Evolutionary conservation across 805 yeast species (phyloP), one percentile per base, ranked within the genome.

Genomic region (Ogataea corticis): DNA sequence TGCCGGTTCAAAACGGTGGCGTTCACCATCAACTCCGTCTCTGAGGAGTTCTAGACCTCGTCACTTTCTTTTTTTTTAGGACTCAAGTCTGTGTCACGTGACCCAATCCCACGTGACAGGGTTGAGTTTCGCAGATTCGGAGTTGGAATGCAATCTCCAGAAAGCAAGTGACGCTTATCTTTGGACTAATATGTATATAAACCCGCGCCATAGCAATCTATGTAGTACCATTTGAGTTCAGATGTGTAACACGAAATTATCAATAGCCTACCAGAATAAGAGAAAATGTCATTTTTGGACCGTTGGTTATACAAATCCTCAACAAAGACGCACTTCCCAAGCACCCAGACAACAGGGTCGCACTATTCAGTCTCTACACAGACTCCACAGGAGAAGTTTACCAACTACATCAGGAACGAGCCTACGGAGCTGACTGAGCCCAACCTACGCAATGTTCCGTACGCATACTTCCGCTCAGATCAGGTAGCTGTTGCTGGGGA

Each of bases 231-330:
- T n/a, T n/a, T n/a, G n/a, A n/a, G n/a, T n/a, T n/a, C n/a, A n/a
- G n/a, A n/a, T n/a, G n/a, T n/a, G n/a, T n/a, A n/a, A n/a, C n/a
- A n/a, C n/a, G n/a, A 31, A 31, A 16, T 15, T 16, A 18, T 33
- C 25, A 13, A 9, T 13, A 38, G n/a, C 33, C 11, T 4, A n/a
- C n/a, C n/a, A n/a, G n/a, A 13, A 14, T 17, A 3, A 16, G 4
- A 17, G 31, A 50, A 14, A 34, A 64, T 62, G 66, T 65, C 69
- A 15, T 66, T 66, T 41, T 33, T 66, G 18, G 70, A 66, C 37
- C 65, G 70, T 33, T 66, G 69, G 69, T 46, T 66, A 13, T 60
- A 59, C 55, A 51, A 59, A 17, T 48, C 54, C 19, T 47, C 50
- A 12, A 33, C 55, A 3, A 44, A 39, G 17, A 37, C 40, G 4